Evolutionary conservation across 1,284 basidiomycete species (phyloP), one percentile per base, ranked within the genome.

Genomic region (Stygiomarasmius scandens): DNA sequence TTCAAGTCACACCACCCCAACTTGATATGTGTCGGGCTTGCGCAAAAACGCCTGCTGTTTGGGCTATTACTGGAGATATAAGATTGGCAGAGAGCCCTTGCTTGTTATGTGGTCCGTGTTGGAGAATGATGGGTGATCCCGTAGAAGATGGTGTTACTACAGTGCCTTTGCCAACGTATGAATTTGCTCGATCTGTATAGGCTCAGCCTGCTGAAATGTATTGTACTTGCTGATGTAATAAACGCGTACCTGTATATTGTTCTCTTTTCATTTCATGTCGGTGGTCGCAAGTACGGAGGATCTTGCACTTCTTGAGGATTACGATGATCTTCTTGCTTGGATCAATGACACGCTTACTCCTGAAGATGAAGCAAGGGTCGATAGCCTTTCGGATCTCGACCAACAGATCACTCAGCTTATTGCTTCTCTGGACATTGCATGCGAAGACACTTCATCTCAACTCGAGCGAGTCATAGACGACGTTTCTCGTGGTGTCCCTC

Each of bases 381-480:
- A 65, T 58, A 79, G 84, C 56, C 81, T 97, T 19, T 79, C 78
- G 0, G 82, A 86, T 32, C 81, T 95, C 44, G 92, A 95, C 68
- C 82, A 85, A 58, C 82, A 84, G 56, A 84, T 95, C 56, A 83
- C 85, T 10, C 82, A 85, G 48, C 80, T 95, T n/a, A 77, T 92
- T 6, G 86, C 87, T 3, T 77, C 83, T 16, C 81, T 96, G 22
- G 92, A 95, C 58, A 82, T 95, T 36, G 86, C 93, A 25, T 88
- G 86, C 46, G 90, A 94, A 70, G 95, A 96, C 66, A 95, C 93
- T 0, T 92, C 93, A 1, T 77, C 86, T 5, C 79, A 89, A 49
- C 84, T 97, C 49, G 95, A 97, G 71, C 87, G 87, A 62, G 84
- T 87, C 48, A 95, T 98, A 60, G 89, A 93, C 67, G 93, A 96